A percentile compares a stretch with the other conserved stretches of the same genome.
Conservation (phyloP, 768 basidiomycete species). For the Pisolithus albus region DNA sequence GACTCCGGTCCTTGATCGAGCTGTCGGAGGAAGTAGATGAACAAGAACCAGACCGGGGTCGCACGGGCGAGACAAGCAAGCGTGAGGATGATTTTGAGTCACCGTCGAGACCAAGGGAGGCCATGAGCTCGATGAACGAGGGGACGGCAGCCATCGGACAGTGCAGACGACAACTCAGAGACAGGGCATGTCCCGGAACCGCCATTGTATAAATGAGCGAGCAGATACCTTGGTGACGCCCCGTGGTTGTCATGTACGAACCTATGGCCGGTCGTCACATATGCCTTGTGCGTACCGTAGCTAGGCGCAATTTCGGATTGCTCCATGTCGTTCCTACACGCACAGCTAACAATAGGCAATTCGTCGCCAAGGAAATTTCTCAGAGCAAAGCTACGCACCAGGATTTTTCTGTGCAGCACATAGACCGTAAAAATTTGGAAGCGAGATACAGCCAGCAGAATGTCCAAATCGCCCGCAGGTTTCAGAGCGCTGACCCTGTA, state of each 20-base stretch:
- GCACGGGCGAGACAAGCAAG: conserved; percentile 15
- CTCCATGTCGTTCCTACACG: conserved; percentile 7
- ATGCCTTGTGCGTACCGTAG: conserved; percentile 1
- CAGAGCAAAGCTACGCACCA: not conserved
- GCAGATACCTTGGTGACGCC: conserved; percentile 28
- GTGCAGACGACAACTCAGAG: conserved; percentile 15
- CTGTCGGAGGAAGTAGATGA: conserved; percentile 41
- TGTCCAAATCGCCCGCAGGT: no score
- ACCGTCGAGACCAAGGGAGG: conserved; percentile 67
- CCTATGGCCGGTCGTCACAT: conserved; percentile 27
- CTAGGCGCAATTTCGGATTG: conserved; percentile 7
- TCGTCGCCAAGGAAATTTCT: conserved; percentile 59
- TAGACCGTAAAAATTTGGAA: no score
- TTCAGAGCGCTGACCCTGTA: conserved; percentile 2
- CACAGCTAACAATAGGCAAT: conserved; percentile 35
- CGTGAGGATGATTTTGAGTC: conserved; percentile 27
- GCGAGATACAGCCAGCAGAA: no score
- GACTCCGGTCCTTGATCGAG: conserved; percentile 24
- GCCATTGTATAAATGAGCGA: conserved; percentile 20
- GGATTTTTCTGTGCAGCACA: no score
- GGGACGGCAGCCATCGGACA: conserved; percentile 65
- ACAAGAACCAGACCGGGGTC: conserved; percentile 37
- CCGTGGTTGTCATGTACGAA: conserved; percentile 29
- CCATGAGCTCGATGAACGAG: conserved; percentile 85
- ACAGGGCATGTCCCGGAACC: conserved; percentile 6